Percentiles rank a stretch among this genome's conserved stretches.
phyloP scores from a whole-genome alignment of 805 yeast species.

The Cyberlindnera misumaiensis region DNA sequence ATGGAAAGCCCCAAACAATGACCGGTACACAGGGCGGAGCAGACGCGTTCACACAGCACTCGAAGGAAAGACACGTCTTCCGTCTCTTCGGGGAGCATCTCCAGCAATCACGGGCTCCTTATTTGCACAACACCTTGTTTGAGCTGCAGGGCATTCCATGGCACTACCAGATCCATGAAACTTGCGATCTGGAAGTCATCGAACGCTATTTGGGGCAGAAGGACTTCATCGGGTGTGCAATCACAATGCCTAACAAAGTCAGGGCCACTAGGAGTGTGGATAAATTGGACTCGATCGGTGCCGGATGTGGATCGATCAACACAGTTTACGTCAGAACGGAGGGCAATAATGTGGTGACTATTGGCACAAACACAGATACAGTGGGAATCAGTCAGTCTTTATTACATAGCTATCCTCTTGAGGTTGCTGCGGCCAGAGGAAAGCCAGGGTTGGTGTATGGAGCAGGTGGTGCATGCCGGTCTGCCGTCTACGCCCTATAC shows the following conservation, averaged over 20 bases:
- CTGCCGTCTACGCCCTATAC: constrained; percentile 20
- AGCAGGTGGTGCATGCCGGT: constrained; percentile 25
- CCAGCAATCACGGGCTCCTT: constrained; percentile 19
- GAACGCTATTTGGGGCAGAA: constrained; percentile 8
- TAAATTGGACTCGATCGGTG: constrained; percentile 17
- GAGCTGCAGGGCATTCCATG: constrained; percentile 13
- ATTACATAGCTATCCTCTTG: constrained; percentile 16
- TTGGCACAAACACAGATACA: constrained; percentile 24
- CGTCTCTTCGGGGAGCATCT: constrained; percentile 22
- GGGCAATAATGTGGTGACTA: constrained; percentile 5
- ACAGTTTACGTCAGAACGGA: constrained; percentile 16
- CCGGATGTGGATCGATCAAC: constrained; percentile 23
- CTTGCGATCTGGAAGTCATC: constrained; percentile 15
- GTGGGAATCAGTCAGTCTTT: constrained; percentile 20
- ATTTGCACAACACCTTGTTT: constrained; percentile 19
- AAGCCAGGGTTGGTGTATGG: constrained; percentile 21
- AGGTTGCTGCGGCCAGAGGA: constrained; percentile 6
- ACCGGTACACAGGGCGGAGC: not conserved
- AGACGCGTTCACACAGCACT: not conserved
- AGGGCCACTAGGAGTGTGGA: constrained; percentile 17
- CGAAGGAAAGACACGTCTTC: constrained; percentile 8
- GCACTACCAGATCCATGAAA: constrained; percentile 18
- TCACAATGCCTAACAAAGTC: constrained; percentile 24
- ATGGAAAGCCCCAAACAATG: not conserved
- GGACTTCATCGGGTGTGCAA: constrained; percentile 17